A percentile compares a stretch with the other conserved stretches of the same genome.
Evolutionary conservation across 2,329 filamentous ascomycete genomes (phyloP).

Genomic region (Bisporella sp.): DNA sequence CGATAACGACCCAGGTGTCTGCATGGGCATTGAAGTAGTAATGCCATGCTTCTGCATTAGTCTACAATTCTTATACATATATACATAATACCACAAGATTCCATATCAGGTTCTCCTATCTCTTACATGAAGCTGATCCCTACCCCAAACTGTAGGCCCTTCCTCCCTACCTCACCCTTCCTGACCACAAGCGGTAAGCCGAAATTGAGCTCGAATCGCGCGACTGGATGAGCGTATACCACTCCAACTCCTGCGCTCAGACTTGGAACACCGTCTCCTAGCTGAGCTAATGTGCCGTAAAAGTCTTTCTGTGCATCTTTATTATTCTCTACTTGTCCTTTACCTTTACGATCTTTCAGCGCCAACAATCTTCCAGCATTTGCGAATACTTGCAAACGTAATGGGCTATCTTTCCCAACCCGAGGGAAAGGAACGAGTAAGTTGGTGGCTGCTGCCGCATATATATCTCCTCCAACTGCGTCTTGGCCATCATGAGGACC

Average conservation of each 20-base stretch:
- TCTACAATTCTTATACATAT: too few relatives aligned
- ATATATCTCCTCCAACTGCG: slow-evolving; percentile 85
- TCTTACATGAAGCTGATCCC: slow-evolving; percentile 83
- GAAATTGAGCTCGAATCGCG: slow-evolving; percentile 94
- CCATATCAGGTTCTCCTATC: too few relatives aligned
- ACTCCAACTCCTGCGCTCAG: slow-evolving; percentile 81
- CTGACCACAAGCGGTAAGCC: slow-evolving; percentile 77
- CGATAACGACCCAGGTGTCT: too few relatives aligned
- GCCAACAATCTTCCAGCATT: slow-evolving; percentile 84
- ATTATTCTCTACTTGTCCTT: slow-evolving; percentile 29
- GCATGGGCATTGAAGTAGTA: too few relatives aligned
- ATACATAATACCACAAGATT: too few relatives aligned
- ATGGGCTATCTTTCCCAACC: slow-evolving; percentile 72
- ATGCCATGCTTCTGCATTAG: too few relatives aligned
- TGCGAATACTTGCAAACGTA: slow-evolving; percentile 83
- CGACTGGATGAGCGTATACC: slow-evolving; percentile 91
- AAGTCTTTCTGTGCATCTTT: slow-evolving; percentile 28
- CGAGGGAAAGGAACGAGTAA: slow-evolving; percentile 79
- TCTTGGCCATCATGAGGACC: slow-evolving; percentile 83
- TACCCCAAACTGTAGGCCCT: slow-evolving; percentile 91
- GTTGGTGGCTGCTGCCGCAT: slow-evolving; percentile 81
- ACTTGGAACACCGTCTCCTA: slow-evolving; percentile 73
- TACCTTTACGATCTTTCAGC: slow-evolving; percentile 43
- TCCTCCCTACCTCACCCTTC: slow-evolving; percentile 78
- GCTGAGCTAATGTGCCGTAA: slow-evolving; percentile 56